phyloP scores from a whole-genome alignment of 495 filamentous ascomycete species.

The Aspergillus avenaceus region DNA sequence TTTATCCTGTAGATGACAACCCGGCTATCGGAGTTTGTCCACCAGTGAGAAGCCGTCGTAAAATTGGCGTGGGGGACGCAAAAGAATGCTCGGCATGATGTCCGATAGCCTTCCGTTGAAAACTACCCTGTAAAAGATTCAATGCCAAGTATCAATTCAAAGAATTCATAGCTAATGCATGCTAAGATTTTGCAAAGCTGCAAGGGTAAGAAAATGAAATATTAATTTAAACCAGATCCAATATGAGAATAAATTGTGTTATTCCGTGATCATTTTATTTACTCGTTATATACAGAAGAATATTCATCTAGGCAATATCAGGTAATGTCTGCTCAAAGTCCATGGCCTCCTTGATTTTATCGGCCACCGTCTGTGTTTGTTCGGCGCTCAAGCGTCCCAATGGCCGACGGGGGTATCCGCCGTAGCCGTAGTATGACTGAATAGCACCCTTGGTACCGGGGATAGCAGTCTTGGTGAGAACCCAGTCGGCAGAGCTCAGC shows the following conservation, averaged over 20 bases:
- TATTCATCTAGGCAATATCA: constrained; percentile 29
- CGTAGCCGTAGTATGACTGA: constrained; percentile 80
- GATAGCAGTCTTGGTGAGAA: constrained; percentile 79
- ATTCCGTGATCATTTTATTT: too few species aligned
- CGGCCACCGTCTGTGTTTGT: constrained; percentile 52
- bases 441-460: constrained; percentile 84
- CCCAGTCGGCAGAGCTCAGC: constrained; percentile 77
- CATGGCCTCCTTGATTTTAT: constrained; percentile 66
- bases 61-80: background rate
- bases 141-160: too few species aligned
- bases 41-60: background rate
- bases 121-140: too few species aligned
- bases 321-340: constrained; percentile 54
- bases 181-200: too few species aligned
- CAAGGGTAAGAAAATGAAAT: too few species aligned
- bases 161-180: too few species aligned
- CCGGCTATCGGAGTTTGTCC: background rate
- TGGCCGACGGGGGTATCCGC: constrained; percentile 71
- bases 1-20: too few species aligned
- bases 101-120: background rate
- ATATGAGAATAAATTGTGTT: too few species aligned
- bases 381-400: constrained; percentile 58
- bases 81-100: background rate
- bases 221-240: too few species aligned
- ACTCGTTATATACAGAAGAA: background rate